Conservation (phyloP, 1,284 basidiomycete genomes). For the Golubevia pallescens region DNA sequence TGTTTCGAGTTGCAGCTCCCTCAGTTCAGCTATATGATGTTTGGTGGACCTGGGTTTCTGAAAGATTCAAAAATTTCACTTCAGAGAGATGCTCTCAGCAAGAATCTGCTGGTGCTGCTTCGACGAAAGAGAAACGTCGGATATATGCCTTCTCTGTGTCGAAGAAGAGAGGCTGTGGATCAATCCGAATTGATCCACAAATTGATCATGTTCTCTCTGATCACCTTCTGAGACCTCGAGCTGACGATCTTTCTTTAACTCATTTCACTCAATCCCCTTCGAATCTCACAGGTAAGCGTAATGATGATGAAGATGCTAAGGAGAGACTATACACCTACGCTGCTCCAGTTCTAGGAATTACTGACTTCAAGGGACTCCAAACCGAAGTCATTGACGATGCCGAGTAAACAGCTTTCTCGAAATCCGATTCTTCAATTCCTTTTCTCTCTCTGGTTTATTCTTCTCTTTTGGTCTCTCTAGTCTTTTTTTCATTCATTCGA, state of each 20-base stretch:
- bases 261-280: not conserved
- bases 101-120: too few species aligned
- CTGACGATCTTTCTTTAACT: conserved; percentile 2
- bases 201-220: too few species aligned
- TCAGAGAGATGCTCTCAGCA: too few species aligned
- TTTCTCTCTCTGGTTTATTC: not conserved
- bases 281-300: conserved; percentile 43
- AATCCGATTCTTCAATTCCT: not conserved
- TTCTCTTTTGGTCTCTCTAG: not conserved
- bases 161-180: too few species aligned
- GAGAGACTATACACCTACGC: conserved; percentile 64
- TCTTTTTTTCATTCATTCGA: not conserved
- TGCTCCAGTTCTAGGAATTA: conserved; percentile 58
- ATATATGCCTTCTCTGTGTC: too few species aligned
- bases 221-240: not conserved
- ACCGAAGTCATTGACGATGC: conserved; percentile 57
- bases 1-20: not conserved
- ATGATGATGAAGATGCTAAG: conserved; percentile 65
- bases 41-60: too few species aligned
- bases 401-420: conserved; percentile 25
- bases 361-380: conserved; percentile 60
- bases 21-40: too few species aligned
- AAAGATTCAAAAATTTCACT: too few species aligned
- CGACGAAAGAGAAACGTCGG: too few species aligned
- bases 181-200: too few species aligned